Evolutionary conservation across 768 basidiomycete species (phyloP).

Genomic region (Rubroboletus satanas): DNA sequence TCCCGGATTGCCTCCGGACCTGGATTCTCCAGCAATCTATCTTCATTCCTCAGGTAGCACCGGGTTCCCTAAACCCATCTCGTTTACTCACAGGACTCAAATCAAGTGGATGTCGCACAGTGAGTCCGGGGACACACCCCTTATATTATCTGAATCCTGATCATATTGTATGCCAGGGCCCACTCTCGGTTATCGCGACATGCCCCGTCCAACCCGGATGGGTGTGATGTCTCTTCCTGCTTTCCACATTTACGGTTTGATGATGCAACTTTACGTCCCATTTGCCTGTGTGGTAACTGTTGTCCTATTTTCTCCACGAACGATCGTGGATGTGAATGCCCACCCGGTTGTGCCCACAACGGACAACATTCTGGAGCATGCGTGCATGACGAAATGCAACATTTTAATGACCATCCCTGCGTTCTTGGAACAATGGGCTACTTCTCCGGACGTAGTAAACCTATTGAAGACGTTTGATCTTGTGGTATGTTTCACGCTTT

Average conservation of each 20-base stretch:
- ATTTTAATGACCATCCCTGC: slow-evolving; percentile 15
- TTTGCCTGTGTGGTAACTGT: slow-evolving; percentile 27
- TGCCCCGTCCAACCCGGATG: slow-evolving; percentile 8
- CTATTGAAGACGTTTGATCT: background rate
- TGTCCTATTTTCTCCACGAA: slow-evolving; percentile 32
- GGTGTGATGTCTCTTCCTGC: slow-evolving; percentile 34
- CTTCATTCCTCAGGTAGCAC: slow-evolving; percentile 37
- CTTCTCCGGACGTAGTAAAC: background rate
- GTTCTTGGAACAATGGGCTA: slow-evolving; percentile 18
- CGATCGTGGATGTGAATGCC: background rate
- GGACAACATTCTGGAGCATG: slow-evolving; percentile 16
- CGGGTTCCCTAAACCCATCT: slow-evolving; percentile 43
- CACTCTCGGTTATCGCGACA: background rate
- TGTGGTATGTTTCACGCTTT: background rate
- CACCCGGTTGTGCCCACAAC: slow-evolving; percentile 16
- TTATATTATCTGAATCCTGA: background rate
- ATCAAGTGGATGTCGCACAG: slow-evolving; percentile 34
- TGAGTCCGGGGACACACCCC: slow-evolving; percentile 13
- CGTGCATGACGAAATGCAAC: slow-evolving; percentile 3
- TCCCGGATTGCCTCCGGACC: background rate
- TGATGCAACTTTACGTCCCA: slow-evolving; percentile 30
- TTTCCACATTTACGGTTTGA: slow-evolving; percentile 38
- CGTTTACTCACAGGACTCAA: slow-evolving; percentile 30
- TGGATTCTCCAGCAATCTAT: slow-evolving; percentile 15
- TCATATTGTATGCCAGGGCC: background rate